These are phyloP conservation scores for Pythium coloratum DNA, from an alignment of 352 stramenopile species.

Conservation along the genomic window DNA sequence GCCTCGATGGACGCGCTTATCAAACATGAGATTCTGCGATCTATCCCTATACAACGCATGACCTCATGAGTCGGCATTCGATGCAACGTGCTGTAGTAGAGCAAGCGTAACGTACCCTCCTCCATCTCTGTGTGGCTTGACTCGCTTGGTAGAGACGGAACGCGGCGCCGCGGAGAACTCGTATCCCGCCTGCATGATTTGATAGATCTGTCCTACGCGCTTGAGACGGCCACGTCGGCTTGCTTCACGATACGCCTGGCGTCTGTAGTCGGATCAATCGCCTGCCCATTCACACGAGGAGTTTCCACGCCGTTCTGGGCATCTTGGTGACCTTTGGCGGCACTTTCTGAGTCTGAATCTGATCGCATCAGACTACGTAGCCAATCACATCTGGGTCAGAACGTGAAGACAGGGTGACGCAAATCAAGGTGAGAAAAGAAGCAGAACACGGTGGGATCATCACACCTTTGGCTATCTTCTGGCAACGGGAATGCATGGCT, in stretches of 20 bases:
- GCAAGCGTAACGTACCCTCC: constrained; percentile 31
- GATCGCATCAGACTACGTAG: constrained; percentile 3
- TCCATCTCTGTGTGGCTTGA: constrained; percentile 49
- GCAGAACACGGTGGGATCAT: neutral
- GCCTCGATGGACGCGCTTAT: constrained; percentile 91
- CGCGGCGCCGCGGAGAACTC: constrained; percentile 69
- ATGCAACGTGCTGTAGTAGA: neutral
- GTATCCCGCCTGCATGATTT: constrained; percentile 52
- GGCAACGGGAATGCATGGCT: neutral
- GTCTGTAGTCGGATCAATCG: neutral
- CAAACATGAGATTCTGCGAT: constrained; percentile 93
- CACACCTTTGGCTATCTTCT: too few relatives aligned
- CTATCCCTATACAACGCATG: constrained; percentile 33
- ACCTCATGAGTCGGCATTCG: too few relatives aligned
- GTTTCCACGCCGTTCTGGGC: neutral
- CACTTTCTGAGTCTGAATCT: constrained; percentile 1
- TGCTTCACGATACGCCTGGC: neutral
- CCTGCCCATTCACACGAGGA: neutral
- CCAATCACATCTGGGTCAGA: constrained; percentile 13
- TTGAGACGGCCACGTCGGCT: neutral
- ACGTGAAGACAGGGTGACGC: neutral
- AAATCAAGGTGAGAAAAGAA: constrained; percentile 2
- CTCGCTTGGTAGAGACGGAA: constrained; percentile 74
- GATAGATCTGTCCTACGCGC: neutral
- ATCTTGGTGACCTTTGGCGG: constrained; percentile 8